Conservation (phyloP, 2,329 filamentous ascomycete genomes). For the Aspergillus sp. region DNA sequence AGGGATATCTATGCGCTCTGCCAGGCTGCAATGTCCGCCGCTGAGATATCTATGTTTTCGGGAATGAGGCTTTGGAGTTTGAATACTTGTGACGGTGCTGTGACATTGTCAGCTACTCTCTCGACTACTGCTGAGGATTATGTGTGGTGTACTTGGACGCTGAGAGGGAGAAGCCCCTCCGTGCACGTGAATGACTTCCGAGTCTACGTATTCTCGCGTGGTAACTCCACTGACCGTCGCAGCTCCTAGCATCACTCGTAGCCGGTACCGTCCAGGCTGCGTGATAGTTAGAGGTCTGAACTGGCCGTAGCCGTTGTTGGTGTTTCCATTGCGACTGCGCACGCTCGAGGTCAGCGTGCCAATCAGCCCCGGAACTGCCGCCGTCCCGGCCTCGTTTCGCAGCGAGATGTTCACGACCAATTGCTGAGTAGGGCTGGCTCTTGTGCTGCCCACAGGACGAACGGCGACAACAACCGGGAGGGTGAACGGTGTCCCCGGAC, state of each 20-base stretch:
- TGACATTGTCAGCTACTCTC: not conserved
- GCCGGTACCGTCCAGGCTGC: constrained; percentile 28
- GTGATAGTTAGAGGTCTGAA: constrained; percentile 28
- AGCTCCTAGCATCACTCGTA: constrained; percentile 33
- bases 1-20: constrained; percentile 13
- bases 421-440: constrained; percentile 23
- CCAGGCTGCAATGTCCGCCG: constrained; percentile 32
- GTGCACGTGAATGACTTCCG: constrained; percentile 30
- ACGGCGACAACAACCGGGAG: constrained; percentile 33
- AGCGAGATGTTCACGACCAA: constrained; percentile 30
- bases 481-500: constrained; percentile 28
- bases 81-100: constrained; percentile 26
- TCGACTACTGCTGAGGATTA: constrained; percentile 14
- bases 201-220: constrained; percentile 31
- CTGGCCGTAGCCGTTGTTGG: constrained; percentile 31
- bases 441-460: constrained; percentile 26
- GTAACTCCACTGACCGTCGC: constrained; percentile 29
- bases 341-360: constrained; percentile 33
- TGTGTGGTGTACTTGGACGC: constrained; percentile 31
- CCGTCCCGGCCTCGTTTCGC: constrained; percentile 26
- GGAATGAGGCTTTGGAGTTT: constrained; percentile 25
- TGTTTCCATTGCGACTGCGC: constrained; percentile 29
- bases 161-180: constrained; percentile 25
- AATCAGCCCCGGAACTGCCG: constrained; percentile 20
- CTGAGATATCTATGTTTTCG: constrained; percentile 33